These are phyloP conservation scores for Linaria vulgaris DNA, from an alignment of 257 asterid genomes.

Conservation along the genomic window DNA sequence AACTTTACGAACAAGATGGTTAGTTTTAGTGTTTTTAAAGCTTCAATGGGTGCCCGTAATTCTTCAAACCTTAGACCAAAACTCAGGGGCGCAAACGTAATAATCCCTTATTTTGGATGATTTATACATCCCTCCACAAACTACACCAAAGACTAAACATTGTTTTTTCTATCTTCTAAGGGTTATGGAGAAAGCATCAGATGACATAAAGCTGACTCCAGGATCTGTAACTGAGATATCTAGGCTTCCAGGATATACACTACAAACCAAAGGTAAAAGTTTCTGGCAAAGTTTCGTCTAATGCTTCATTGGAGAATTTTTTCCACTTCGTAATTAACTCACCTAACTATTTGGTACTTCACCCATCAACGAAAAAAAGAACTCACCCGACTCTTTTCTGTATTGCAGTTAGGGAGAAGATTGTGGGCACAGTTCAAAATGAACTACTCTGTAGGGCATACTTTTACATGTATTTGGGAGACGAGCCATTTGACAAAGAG, in stretches of 20 bases:
- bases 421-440: constrained; percentile 59
- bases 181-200: constrained; percentile 72
- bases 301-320: neutral
- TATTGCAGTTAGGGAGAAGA: constrained; percentile 58
- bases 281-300: neutral
- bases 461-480: constrained; percentile 63
- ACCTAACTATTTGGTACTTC: constrained; percentile 3
- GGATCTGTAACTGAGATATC: constrained; percentile 73
- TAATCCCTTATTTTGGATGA: too few relatives aligned
- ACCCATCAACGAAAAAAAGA: too few relatives aligned
- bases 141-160: too few relatives aligned
- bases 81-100: too few relatives aligned
- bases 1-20: too few relatives aligned
- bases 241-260: constrained; percentile 69
- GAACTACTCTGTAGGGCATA: constrained; percentile 76
- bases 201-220: constrained; percentile 60
- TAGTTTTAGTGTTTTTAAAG: too few relatives aligned
- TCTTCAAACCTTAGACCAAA: too few relatives aligned
- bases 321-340: neutral
- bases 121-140: too few relatives aligned
- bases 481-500: constrained; percentile 74
- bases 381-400: constrained; percentile 2
- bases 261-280: constrained; percentile 62
- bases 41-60: too few relatives aligned
- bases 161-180: constrained; percentile 24